Conservation (phyloP, 2,329 filamentous ascomycete genomes). For the Penicillium sp. region DNA sequence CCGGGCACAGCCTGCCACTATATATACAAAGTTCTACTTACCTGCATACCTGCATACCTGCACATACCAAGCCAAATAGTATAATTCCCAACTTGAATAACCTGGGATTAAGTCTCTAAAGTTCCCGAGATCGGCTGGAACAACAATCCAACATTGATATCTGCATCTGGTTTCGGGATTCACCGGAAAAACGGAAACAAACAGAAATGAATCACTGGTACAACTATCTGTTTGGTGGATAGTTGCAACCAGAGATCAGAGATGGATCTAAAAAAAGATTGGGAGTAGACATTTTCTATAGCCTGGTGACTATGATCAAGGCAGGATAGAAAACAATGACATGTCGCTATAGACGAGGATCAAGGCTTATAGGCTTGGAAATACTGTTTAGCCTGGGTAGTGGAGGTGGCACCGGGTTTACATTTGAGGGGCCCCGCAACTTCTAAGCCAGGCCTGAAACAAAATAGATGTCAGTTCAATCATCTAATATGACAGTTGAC, state of each 20-base stretch:
- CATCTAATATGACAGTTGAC: background rate
- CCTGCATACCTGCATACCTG: background rate
- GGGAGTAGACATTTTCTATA: background rate
- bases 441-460: background rate
- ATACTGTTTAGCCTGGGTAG: background rate
- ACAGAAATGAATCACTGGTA: background rate
- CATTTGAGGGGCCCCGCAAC: background rate
- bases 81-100: background rate
- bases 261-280: no score
- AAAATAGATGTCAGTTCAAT: background rate
- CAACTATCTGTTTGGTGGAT: background rate
- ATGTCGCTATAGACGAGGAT: background rate
- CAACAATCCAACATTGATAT: background rate
- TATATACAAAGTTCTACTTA: background rate
- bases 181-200: background rate
- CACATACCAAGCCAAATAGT: background rate
- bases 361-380: background rate
- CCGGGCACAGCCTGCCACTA: background rate
- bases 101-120: background rate
- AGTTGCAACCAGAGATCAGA: background rate
- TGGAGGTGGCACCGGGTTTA: conserved; percentile 1
- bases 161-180: background rate
- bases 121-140: background rate
- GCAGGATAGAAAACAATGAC: background rate
- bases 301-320: background rate